A percentile compares a stretch with the other conserved stretches of the same genome.
Conservation (phyloP, 108 stramenopile genomes). For the Nitzschia putrida region DNA sequence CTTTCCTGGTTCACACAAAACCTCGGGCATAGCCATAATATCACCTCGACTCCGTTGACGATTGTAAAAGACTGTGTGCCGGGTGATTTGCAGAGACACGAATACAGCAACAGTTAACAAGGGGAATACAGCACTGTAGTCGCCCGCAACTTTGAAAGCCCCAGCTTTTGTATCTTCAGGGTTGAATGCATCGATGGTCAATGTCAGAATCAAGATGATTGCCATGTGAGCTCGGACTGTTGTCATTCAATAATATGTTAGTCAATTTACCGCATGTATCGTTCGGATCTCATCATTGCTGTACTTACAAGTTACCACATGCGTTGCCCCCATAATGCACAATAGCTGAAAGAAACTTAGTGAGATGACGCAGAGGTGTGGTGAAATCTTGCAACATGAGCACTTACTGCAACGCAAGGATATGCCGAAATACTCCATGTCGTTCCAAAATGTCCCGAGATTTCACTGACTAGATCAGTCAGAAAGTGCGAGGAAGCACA, state of each 20-base stretch:
- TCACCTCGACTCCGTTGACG: slow-evolving; percentile 60
- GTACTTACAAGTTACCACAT: slow-evolving; percentile 51
- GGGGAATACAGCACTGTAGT: slow-evolving; percentile 68
- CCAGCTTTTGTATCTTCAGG: slow-evolving; percentile 28
- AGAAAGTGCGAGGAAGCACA: slow-evolving; percentile 55
- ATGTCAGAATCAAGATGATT: slow-evolving; percentile 64
- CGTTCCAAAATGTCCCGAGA: slow-evolving; percentile 25
- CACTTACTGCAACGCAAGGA: slow-evolving; percentile 51
- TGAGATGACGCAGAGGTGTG: background rate
- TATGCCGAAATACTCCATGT: slow-evolving; percentile 40
- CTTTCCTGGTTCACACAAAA: slow-evolving; percentile 60
- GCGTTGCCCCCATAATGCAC: slow-evolving; percentile 60
- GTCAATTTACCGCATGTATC: background rate
- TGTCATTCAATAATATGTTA: background rate
- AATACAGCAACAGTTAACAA: slow-evolving; percentile 60
- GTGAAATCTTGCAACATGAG: background rate
- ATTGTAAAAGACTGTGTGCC: slow-evolving; percentile 46
- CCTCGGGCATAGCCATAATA: slow-evolving; percentile 57
- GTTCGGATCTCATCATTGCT: too few species aligned
- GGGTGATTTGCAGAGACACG: slow-evolving; percentile 48
- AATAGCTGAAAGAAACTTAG: slow-evolving; percentile 15
- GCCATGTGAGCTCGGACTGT: slow-evolving; percentile 59
- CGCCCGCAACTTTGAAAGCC: slow-evolving; percentile 37
- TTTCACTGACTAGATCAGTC: slow-evolving; percentile 21
- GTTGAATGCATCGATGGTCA: slow-evolving; percentile 58